These are phyloP conservation scores for Fusarium udum DNA, from an alignment of 2,329 filamentous ascomycete genomes.

Conservation along the genomic window DNA sequence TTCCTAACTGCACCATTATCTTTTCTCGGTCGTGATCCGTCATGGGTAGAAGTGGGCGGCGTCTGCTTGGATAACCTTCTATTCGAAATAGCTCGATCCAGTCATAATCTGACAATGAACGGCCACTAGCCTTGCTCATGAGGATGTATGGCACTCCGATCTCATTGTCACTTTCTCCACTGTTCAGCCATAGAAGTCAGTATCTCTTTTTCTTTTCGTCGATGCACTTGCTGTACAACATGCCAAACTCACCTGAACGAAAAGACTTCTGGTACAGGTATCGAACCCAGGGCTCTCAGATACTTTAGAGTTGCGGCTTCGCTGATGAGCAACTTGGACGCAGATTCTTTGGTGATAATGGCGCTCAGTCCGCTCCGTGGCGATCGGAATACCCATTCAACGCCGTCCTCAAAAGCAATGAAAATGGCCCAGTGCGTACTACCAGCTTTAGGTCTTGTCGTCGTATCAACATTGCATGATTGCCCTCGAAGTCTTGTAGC, in stretches of 20 bases:
- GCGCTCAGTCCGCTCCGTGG: not conserved
- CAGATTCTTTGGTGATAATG: not conserved
- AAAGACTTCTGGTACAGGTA: not conserved
- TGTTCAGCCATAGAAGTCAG: not conserved
- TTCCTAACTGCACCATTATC: not conserved
- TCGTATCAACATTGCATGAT: not conserved
- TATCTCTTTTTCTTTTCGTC: not conserved
- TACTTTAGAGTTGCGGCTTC: not conserved
- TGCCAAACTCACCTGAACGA: not conserved
- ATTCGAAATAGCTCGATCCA: not conserved
- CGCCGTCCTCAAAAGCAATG: not conserved
- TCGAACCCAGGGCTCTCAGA: fast-evolving
- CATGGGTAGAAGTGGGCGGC: not conserved
- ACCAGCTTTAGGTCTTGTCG: not conserved
- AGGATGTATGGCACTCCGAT: not conserved
- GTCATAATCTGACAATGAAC: not conserved
- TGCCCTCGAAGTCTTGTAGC: fast-evolving
- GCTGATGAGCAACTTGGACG: not conserved
- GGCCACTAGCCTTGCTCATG: not conserved
- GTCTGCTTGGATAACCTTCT: not conserved
- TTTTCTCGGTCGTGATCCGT: not conserved
- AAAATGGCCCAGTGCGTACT: not conserved
- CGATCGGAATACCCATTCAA: not conserved
- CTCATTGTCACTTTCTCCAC: fast-evolving
- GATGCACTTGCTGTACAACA: not conserved